Percentiles rank a stretch among this genome's conserved stretches.
These are phyloP conservation scores for Spongospora subterranea DNA, from an alignment of 208 protist genomes.

Conservation along the genomic window DNA sequence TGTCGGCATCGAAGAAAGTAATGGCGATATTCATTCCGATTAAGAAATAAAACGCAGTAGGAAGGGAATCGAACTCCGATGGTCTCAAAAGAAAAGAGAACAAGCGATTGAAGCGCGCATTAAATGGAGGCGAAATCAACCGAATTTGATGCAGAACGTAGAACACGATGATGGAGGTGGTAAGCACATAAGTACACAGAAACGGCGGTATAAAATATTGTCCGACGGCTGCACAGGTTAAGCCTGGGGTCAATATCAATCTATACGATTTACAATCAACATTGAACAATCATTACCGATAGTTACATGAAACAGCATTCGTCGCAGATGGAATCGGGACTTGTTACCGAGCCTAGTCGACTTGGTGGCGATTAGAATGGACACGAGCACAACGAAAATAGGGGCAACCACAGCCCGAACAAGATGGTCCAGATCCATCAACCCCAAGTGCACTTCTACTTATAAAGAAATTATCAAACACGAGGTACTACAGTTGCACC, in stretches of 20 bases:
- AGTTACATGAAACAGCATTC: not conserved
- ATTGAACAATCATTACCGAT: not conserved
- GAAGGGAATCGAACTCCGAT: not conserved
- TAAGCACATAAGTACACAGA: not conserved
- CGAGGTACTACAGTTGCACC: too few relatives aligned
- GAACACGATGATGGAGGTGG: not conserved
- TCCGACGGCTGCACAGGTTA: not conserved
- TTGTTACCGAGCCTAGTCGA: not conserved
- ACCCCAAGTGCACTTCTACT: too few relatives aligned
- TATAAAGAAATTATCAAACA: too few relatives aligned
- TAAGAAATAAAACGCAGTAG: conserved; percentile 1
- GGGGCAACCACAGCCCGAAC: not conserved
- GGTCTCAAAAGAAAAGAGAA: not conserved
- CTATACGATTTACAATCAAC: not conserved
- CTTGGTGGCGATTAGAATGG: not conserved
- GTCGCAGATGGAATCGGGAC: not conserved
- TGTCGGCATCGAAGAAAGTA: not conserved
- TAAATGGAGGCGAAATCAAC: not conserved
- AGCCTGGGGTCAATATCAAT: not conserved
- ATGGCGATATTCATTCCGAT: not conserved
- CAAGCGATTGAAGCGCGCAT: not conserved
- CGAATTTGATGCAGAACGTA: not conserved
- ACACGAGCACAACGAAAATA: not conserved
- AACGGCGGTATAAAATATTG: not conserved
- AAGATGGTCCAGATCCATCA: not conserved